phyloP scores from a whole-genome alignment of 2,329 filamentous ascomycete species.

The Rutstroemia sp. region DNA sequence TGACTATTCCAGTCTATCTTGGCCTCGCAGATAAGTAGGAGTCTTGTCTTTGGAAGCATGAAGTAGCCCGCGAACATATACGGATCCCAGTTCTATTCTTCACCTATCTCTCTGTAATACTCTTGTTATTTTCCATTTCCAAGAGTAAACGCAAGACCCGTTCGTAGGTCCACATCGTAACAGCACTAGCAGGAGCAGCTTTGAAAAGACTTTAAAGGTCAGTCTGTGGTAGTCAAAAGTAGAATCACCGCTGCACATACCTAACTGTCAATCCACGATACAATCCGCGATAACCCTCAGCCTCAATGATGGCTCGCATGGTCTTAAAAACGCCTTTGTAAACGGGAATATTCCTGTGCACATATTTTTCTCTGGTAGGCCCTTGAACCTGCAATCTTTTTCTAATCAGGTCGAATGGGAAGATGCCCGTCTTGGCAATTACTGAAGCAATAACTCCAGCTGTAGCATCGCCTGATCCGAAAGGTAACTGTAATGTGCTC shows the following conservation, averaged over 20 bases:
- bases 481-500: constrained; percentile 48
- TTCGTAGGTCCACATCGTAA: constrained; percentile 75
- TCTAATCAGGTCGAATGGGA: constrained; percentile 85
- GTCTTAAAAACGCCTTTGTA: constrained; percentile 63
- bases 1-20: too few relatives aligned
- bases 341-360: constrained; percentile 80
- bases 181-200: constrained; percentile 73
- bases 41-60: too few relatives aligned
- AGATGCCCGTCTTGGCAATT: constrained; percentile 80
- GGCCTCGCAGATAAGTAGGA: too few relatives aligned
- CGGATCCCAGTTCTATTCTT: not conserved
- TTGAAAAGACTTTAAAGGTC: constrained; percentile 59
- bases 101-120: not conserved
- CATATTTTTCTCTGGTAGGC: constrained; percentile 70
- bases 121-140: constrained; percentile 3
- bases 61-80: too few relatives aligned
- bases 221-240: not conserved
- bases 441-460: constrained; percentile 76
- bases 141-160: constrained; percentile 38
- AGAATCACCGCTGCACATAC: constrained; percentile 11
- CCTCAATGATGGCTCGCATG: constrained; percentile 57
- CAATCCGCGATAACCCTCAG: constrained; percentile 71
- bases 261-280: constrained; percentile 83
- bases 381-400: constrained; percentile 96
- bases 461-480: constrained; percentile 74